Evolutionary conservation across 345 rosid genomes (phyloP), one percentile per base, ranked within the genome.

Genomic region (Cardamine chenopodiifolia): DNA sequence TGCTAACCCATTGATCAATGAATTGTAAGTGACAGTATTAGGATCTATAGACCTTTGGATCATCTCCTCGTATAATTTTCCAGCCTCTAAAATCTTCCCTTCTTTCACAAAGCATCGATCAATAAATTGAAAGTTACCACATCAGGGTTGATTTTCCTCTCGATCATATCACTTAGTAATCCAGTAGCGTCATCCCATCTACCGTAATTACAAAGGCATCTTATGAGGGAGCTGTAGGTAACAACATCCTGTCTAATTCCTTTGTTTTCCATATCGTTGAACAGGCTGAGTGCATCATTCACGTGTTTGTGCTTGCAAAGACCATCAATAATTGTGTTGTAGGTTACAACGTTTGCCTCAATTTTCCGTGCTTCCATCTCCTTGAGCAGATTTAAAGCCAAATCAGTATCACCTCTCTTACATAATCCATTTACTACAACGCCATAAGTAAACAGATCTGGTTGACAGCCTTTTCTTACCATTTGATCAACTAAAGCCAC

Each of bases 391-490:
- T 2, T 6, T 20, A 60, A 13, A 35, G 31, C 65, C 65, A 37
- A 22, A 35, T 20, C 19, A 37, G 12, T 37, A 60, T 60, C 65
- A 60, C 48, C 65, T 37, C 29, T 60, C 48, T 37, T 60, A 60
- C 65, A 60, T 3, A 60, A 0, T 60, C 65, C 65, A 7, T 60
- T 60, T 6, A 60, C 3, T 0, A 60, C 47, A 0, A 3, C 11
- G 6, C 28, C 29, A 3, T 34, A 59, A 18, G 63, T 59, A 19
- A 59, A 1, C 0, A 34, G 0, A 34, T 11, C 0, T 1, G 63
- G 63, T 18, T 5, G 63, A 6, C 45, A 59, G 0, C 25, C 62
- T n/a, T 31, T 57, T 1, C 0, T 1, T 0, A 32, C n/a, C 62
- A 57, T 57, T 5, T 10, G 4, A 0, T 59, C 45, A 59, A 59